A percentile compares a stretch with the other conserved stretches of the same genome.
Conservation (phyloP, 768 basidiomycete genomes). For the Suillus subaureus region DNA sequence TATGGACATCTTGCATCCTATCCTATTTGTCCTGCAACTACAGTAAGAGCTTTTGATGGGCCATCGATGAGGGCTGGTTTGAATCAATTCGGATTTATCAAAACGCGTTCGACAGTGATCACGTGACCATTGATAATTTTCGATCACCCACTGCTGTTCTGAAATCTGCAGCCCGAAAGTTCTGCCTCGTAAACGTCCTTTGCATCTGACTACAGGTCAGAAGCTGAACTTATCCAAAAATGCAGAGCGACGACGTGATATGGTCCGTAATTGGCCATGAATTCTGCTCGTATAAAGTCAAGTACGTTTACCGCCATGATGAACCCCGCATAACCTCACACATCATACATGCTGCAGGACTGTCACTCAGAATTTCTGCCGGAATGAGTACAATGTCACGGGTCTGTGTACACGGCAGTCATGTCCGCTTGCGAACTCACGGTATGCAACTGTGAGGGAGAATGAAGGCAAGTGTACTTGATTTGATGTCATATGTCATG, state of each 20-base stretch:
- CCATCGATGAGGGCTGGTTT: too few relatives aligned
- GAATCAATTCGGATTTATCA: neutral
- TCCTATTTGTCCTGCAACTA: neutral
- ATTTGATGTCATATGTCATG: neutral
- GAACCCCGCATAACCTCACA: constrained; percentile 12
- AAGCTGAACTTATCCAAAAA: constrained; percentile 28
- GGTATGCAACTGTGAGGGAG: constrained; percentile 98
- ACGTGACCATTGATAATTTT: constrained; percentile 15
- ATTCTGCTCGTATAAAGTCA: constrained; percentile 99
- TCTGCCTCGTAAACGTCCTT: constrained; percentile 3
- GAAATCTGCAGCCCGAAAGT: neutral
- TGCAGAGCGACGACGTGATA: constrained; percentile 98
- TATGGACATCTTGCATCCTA: neutral
- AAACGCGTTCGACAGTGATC: neutral
- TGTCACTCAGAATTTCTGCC: constrained; percentile 94
- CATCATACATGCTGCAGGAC: constrained; percentile 55
- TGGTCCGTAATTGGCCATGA: constrained; percentile 95
- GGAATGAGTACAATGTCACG: constrained; percentile 98
- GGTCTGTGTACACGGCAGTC: constrained; percentile 94
- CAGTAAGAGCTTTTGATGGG: neutral
- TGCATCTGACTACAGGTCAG: constrained; percentile 1
- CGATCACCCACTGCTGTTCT: neutral
- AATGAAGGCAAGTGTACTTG: constrained; percentile 69
- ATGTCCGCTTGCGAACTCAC: constrained; percentile 96
- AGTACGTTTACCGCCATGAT: constrained; percentile 54